These are phyloP conservation scores for Ceratocystis eucalypticola DNA, from an alignment of 2,329 filamentous ascomycete species.

Conservation along the genomic window DNA sequence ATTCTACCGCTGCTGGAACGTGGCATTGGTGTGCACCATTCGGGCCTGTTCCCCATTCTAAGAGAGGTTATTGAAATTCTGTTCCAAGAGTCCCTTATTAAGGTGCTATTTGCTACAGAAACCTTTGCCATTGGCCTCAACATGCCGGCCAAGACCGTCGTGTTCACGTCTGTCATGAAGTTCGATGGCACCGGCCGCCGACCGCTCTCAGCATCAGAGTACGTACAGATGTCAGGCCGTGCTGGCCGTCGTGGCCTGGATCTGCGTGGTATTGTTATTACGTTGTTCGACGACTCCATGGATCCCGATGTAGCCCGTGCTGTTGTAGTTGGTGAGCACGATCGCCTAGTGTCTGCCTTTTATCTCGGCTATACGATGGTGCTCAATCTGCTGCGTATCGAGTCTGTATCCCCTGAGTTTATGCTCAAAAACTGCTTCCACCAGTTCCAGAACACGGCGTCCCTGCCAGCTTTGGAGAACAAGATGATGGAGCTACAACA, in stretches of 20 bases:
- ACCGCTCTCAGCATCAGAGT: conserved; percentile 87
- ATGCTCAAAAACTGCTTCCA: conserved; percentile 99
- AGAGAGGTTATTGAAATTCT: conserved; percentile 99
- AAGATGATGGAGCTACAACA: conserved; percentile 67
- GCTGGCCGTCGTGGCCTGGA: conserved; percentile 94
- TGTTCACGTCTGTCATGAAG: conserved; percentile 95
- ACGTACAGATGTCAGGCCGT: conserved; percentile 97
- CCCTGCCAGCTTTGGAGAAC: conserved; percentile 70
- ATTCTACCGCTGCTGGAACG: conserved; percentile 77
- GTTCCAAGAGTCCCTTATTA: conserved; percentile 95
- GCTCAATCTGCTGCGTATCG: conserved; percentile 88
- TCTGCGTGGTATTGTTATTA: conserved; percentile 95
- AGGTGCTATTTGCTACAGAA: conserved; percentile 93
- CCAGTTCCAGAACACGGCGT: conserved; percentile 92
- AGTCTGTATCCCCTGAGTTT: conserved; percentile 95
- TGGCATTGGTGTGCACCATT: conserved; percentile 95
- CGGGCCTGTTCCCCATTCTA: conserved; percentile 81
- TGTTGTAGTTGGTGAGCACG: conserved; percentile 92
- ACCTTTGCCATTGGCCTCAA: conserved; percentile 98
- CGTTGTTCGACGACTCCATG: conserved; percentile 98
- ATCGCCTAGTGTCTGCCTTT: conserved; percentile 94
- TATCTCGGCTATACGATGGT: conserved; percentile 99
- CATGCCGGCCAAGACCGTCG: conserved; percentile 98
- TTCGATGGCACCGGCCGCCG: conserved; percentile 73
- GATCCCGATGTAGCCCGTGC: conserved; percentile 87